A percentile compares a stretch with the other conserved stretches of the same genome.
Evolutionary conservation across 345 rosid species (phyloP).

Genomic region (Gossypium mustelinum): DNA sequence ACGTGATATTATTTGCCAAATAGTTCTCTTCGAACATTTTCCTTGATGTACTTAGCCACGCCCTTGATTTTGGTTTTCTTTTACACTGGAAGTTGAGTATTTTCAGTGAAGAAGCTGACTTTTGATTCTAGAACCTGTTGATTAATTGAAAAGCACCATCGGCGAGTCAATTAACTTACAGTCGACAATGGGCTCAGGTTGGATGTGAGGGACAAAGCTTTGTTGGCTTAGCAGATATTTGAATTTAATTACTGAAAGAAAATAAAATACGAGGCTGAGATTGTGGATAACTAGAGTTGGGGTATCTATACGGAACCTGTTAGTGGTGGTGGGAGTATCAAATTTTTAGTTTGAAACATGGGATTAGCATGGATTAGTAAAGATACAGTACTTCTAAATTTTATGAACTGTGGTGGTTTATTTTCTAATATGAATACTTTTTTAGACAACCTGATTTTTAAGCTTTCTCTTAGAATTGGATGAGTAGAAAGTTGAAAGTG

Average conservation of each 20-base stretch:
- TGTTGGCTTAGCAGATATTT: neutral
- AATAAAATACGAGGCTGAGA: neutral
- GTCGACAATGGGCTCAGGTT: neutral
- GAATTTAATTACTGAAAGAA: neutral
- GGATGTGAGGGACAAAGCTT: neutral
- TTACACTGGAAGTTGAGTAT: neutral
- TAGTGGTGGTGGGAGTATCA: neutral
- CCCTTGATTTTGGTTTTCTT: neutral
- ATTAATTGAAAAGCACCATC: neutral
- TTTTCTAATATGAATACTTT: too few relatives aligned
- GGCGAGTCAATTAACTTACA: neutral
- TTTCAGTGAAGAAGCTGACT: neutral
- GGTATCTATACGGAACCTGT: neutral
- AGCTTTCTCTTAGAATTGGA: neutral
- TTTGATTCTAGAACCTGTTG: neutral
- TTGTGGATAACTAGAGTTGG: neutral
- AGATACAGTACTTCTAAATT: neutral
- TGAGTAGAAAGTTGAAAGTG: neutral
- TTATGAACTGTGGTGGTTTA: neutral
- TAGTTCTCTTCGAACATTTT: neutral
- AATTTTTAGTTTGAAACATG: neutral
- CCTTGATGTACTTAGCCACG: neutral
- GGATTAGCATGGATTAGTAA: neutral
- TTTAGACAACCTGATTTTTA: neutral
- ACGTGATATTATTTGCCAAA: neutral